phyloP scores from a whole-genome alignment of 2,329 filamentous ascomycete species.

The Epichloe bromicola region DNA sequence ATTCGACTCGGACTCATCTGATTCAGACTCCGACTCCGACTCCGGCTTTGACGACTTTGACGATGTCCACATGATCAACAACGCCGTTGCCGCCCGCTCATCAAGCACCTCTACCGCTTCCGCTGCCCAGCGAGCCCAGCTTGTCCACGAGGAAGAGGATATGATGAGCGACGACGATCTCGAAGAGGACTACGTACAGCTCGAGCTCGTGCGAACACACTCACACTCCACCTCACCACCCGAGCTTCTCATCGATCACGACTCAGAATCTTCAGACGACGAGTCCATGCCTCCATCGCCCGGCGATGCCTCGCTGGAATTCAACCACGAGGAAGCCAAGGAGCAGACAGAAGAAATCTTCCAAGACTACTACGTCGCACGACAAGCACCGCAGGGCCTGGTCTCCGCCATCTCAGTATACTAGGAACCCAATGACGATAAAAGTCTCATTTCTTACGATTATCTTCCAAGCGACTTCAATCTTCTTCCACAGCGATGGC shows the following conservation, averaged over 20 bases:
- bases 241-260: constrained; percentile 52
- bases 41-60: constrained; percentile 29
- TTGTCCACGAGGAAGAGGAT: constrained; percentile 29
- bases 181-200: constrained; percentile 51
- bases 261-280: constrained; percentile 58
- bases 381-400: constrained; percentile 36
- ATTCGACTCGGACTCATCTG: constrained; percentile 39
- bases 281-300: constrained; percentile 68
- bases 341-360: constrained; percentile 33
- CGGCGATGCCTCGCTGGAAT: constrained; percentile 41
- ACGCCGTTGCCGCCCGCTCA: constrained; percentile 31
- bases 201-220: constrained; percentile 54
- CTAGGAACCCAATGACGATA: constrained; percentile 18
- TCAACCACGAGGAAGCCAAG: constrained; percentile 43
- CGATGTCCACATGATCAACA: constrained; percentile 43
- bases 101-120: constrained; percentile 22
- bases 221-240: constrained; percentile 56
- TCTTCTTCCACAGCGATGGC: constrained; percentile 13
- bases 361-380: constrained; percentile 40
- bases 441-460: background rate
- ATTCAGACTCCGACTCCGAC: constrained; percentile 37
- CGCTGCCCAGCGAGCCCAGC: constrained; percentile 9
- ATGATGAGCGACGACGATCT: constrained; percentile 34
- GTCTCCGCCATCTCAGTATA: constrained; percentile 45
- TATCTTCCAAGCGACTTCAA: constrained; percentile 4